Evolutionary conservation across 768 basidiomycete genomes (phyloP).

Genomic region (Daedalea quercina): DNA sequence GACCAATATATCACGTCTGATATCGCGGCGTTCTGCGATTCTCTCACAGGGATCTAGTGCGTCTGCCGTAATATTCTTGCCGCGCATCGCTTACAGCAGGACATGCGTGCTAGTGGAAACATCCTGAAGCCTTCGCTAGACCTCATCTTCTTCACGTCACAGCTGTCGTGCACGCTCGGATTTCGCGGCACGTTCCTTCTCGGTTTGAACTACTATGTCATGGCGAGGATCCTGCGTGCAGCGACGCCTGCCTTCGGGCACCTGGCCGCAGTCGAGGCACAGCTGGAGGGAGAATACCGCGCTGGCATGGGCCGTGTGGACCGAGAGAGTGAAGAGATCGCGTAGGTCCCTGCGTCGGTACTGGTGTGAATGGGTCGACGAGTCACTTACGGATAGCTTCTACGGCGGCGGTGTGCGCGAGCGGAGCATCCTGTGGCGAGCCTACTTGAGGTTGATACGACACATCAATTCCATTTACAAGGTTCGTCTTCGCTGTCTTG

Average conservation of each 20-base stretch:
- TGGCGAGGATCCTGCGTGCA: conserved; percentile 71
- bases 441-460: conserved; percentile 75
- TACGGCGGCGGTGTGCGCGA: conserved; percentile 87
- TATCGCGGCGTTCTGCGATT: conserved; percentile 82
- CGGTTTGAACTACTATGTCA: conserved; percentile 82
- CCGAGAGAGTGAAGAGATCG: conserved; percentile 88
- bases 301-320: conserved; percentile 82
- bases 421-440: conserved; percentile 68
- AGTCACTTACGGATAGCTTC: conserved; percentile 46
- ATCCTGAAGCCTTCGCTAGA: conserved; percentile 89
- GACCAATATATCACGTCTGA: conserved; percentile 95
- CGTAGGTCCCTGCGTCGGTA: conserved; percentile 40
- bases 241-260: conserved; percentile 92
- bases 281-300: conserved; percentile 87
- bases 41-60: conserved; percentile 82
- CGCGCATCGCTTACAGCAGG: background rate
- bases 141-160: conserved; percentile 85
- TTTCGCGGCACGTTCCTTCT: conserved; percentile 76
- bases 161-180: conserved; percentile 83
- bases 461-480: conserved; percentile 93
- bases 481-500: no score
- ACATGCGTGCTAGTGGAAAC: conserved; percentile 64
- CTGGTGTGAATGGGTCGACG: background rate
- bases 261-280: conserved; percentile 81
- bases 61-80: conserved; percentile 23